Evolutionary conservation across 2,329 filamentous ascomycete species (phyloP), one percentile per base, ranked within the genome.

Genomic region (Sporothrix phasma): DNA sequence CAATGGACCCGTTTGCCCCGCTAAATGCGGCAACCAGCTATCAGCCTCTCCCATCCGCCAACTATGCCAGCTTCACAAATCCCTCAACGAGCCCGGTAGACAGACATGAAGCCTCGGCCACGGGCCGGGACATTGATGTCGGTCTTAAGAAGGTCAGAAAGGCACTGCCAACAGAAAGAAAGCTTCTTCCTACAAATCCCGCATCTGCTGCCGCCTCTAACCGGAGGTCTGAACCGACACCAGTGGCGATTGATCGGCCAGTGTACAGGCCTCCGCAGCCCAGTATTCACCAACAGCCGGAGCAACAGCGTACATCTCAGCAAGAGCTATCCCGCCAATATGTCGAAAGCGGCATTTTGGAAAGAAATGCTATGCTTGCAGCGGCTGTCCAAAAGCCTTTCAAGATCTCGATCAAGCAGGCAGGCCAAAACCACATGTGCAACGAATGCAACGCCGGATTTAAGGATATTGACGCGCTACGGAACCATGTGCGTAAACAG

Each of bases 401-500:
- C 17, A 69, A 69, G 60, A 69, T 69, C 10, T 66, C 64, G 2
- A 69, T 69, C 53, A 68, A 69, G 47, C 60, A 61, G 53, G 64
- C 66, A 3, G 62, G 60, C 10, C 68, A 67, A 39, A 62, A 49
- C 8, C 61, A 66, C 47, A n/a, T 62, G 31, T 81, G 79, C 69
- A 64, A 66, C 1, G 71, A 77, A 22, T 80, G 78, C 68, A 62
- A 65, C 7, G 71, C 71, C 1, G 68, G 70, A n/a, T 84, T 83
- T 72, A 76, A 78, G 34, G 80, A 82, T 66, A 70, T 74, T 26
- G 69, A 69, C 6, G 69, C 74, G 3, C 77, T 84, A 2, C 75
- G 81, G 54, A 78, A 75, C 59, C 81, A 85, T 70, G 74, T 78
- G 69, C 80, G 80, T 65, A 77, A 78, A 63, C 74, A 79, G 29